These are phyloP conservation scores for Termitomyces sp. DNA, from an alignment of 768 basidiomycete species.

Conservation along the genomic window DNA sequence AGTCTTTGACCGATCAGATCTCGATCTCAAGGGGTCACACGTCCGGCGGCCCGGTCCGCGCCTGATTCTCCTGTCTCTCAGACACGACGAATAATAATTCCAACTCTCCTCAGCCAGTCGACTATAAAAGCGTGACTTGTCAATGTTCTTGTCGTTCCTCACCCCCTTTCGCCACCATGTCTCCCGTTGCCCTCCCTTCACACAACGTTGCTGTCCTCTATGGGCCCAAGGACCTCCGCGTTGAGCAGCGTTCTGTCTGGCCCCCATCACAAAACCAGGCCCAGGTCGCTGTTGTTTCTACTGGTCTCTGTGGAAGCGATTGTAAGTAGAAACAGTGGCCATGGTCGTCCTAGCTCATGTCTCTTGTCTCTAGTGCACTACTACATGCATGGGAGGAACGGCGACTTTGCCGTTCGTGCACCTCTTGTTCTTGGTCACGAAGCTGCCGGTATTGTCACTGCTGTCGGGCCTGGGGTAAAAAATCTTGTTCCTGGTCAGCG, in stretches of 20 bases:
- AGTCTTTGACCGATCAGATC: slow-evolving; percentile 9
- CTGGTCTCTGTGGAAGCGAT: slow-evolving; percentile 90
- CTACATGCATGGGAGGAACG: slow-evolving; percentile 84
- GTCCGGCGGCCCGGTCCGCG: slow-evolving; percentile 13
- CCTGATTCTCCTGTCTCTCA: slow-evolving; percentile 16
- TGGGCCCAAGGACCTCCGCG: slow-evolving; percentile 74
- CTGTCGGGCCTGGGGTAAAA: slow-evolving; percentile 69
- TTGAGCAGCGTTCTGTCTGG: slow-evolving; percentile 69
- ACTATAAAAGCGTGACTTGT: slow-evolving; percentile 13
- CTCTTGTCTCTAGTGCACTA: slow-evolving; percentile 66
- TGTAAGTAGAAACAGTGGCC: slow-evolving; percentile 34
- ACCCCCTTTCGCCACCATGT: slow-evolving; percentile 21
- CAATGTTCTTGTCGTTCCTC: slow-evolving; percentile 13
- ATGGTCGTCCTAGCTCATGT: neutral
- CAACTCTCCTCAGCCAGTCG: slow-evolving; percentile 10
- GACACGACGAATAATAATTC: slow-evolving; percentile 12
- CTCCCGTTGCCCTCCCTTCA: slow-evolving; percentile 40
- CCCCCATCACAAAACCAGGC: slow-evolving; percentile 68
- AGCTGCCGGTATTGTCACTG: slow-evolving; percentile 79
- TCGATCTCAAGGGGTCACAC: slow-evolving; percentile 13
- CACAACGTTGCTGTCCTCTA: slow-evolving; percentile 78
- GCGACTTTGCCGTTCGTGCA: slow-evolving; percentile 80
- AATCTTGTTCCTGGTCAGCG: slow-evolving; percentile 70
- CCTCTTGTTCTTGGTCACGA: slow-evolving; percentile 95
- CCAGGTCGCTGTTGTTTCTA: slow-evolving; percentile 74